Conservation (phyloP, 2,329 filamentous ascomycete species). For the Aspergillus neoniger region DNA sequence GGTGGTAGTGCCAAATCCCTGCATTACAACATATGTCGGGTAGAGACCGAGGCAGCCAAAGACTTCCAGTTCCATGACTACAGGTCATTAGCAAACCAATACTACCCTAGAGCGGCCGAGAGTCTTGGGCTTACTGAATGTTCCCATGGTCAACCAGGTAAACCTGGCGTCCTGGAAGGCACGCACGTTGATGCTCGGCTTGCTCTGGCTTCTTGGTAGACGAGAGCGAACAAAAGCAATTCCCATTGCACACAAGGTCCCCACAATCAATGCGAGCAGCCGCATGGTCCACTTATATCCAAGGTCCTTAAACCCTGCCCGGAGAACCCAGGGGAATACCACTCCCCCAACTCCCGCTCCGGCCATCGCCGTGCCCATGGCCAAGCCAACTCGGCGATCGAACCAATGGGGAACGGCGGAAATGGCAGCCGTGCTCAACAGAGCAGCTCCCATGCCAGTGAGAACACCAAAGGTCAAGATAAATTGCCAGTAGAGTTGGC, state of each 20-base stretch:
- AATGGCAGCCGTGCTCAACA: constrained; percentile 43
- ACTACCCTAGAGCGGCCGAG: not conserved
- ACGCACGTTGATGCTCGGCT: constrained; percentile 43
- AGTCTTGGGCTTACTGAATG: constrained; percentile 42
- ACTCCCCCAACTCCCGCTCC: constrained; percentile 43
- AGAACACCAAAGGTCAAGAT: constrained; percentile 44
- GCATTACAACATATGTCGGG: constrained; percentile 32
- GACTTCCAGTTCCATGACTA: constrained; percentile 35
- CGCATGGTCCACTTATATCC: constrained; percentile 46
- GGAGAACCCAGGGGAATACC: constrained; percentile 41
- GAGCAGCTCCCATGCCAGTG: constrained; percentile 38
- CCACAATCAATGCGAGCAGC: constrained; percentile 39
- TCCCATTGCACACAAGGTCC: constrained; percentile 34
- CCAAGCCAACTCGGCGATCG: constrained; percentile 40
- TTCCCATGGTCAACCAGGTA: constrained; percentile 46
- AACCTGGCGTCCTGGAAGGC: constrained; percentile 49
- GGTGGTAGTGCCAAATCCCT: constrained; percentile 28
- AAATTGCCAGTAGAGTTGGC: constrained; percentile 53
- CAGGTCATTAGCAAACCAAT: not conserved
- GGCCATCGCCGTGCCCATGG: constrained; percentile 44
- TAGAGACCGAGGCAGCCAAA: constrained; percentile 33
- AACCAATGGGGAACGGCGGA: constrained; percentile 48
- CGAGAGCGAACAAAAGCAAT: constrained; percentile 40
- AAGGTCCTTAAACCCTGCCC: constrained; percentile 34
- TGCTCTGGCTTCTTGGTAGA: constrained; percentile 37